Conservation (phyloP, 2,329 filamentous ascomycete genomes). For the Sporothrix brasiliensis region DNA sequence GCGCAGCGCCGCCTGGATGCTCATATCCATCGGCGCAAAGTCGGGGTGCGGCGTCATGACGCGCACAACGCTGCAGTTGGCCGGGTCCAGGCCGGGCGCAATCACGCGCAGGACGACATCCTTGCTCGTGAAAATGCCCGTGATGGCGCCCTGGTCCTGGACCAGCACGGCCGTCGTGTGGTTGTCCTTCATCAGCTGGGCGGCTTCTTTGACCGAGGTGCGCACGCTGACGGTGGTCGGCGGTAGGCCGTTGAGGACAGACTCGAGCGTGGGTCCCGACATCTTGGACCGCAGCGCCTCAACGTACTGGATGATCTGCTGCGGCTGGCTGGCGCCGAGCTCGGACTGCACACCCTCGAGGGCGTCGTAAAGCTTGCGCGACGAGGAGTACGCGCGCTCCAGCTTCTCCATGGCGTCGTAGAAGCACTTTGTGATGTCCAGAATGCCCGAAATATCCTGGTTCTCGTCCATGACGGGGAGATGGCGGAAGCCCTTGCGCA, state of each 20-base stretch:
- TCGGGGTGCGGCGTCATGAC: conserved; percentile 99
- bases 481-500: conserved; percentile 96
- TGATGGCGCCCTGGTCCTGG: conserved; percentile 95
- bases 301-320: conserved; percentile 98
- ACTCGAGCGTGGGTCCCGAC: conserved; percentile 95
- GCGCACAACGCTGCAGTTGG: conserved; percentile 93
- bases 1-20: conserved; percentile 91
- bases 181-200: conserved; percentile 96
- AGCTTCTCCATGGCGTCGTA: conserved; percentile 99
- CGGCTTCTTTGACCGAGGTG: conserved; percentile 95
- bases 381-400: conserved; percentile 95
- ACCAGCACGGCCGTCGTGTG: conserved; percentile 96
- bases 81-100: conserved; percentile 89
- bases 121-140: conserved; percentile 99
- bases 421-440: conserved; percentile 99
- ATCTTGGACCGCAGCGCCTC: conserved; percentile 94
- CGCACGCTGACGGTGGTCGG: conserved; percentile 94
- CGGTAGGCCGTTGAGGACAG: conserved; percentile 86
- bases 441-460: conserved; percentile 95
- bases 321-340: conserved; percentile 90
- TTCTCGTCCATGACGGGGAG: conserved; percentile 99
- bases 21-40: conserved; percentile 99
- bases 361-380: conserved; percentile 96
- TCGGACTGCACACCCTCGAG: conserved; percentile 97
- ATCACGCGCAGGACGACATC: conserved; percentile 98